Evolutionary conservation across 1,139 yeast species (phyloP).

Genomic region (Geotrichum siamense): DNA sequence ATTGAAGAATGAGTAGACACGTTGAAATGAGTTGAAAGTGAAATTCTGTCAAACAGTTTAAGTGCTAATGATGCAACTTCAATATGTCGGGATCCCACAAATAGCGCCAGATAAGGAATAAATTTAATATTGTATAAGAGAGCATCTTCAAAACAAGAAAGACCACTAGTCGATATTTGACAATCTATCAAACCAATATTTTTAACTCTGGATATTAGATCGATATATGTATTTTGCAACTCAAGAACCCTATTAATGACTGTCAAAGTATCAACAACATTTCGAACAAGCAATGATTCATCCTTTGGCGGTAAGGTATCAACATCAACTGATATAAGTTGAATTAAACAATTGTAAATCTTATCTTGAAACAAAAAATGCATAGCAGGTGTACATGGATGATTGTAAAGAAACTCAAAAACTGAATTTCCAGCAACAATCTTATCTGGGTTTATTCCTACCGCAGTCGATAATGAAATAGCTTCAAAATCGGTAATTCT

Average conservation of each 20-base stretch:
- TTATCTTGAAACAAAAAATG: constrained; percentile 55
- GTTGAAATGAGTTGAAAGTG: constrained; percentile 46
- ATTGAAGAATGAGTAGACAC: constrained; percentile 31
- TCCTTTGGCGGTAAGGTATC: constrained; percentile 44
- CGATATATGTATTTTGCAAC: constrained; percentile 42
- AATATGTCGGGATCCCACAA: constrained; percentile 51
- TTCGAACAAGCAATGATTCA: constrained; percentile 33
- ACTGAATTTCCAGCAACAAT: constrained; percentile 41
- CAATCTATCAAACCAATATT: constrained; percentile 25
- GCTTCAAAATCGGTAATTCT: constrained; percentile 58
- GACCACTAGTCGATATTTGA: constrained; percentile 53
- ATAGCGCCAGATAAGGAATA: constrained; percentile 63
- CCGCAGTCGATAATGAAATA: constrained; percentile 40
- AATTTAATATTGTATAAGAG: constrained; percentile 60
- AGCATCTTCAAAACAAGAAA: constrained; percentile 61
- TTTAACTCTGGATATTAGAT: constrained; percentile 25
- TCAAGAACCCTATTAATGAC: constrained; percentile 47
- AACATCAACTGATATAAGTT: constrained; percentile 48
- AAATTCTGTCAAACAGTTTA: constrained; percentile 45
- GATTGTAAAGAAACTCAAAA: constrained; percentile 42
- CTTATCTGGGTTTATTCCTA: constrained; percentile 46
- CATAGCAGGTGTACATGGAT: constrained; percentile 62
- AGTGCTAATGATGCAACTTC: constrained; percentile 50
- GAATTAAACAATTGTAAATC: constrained; percentile 50
- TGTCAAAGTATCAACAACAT: constrained; percentile 36